A percentile compares a stretch with the other conserved stretches of the same genome.
Conservation (phyloP, 73 alveolate genomes). For the Stentor coeruleus region DNA sequence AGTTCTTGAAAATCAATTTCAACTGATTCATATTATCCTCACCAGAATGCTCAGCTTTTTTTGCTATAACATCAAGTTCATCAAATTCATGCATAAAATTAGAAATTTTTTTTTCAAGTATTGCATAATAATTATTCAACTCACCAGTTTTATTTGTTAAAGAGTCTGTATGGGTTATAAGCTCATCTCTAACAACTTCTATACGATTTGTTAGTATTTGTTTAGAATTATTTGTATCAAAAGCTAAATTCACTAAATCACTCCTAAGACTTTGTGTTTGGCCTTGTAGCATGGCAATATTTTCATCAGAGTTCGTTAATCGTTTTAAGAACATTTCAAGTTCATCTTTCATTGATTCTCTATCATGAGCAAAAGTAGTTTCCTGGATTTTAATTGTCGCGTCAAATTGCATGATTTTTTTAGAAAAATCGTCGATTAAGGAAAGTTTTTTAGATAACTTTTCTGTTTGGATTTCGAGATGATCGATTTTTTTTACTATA, state of each 20-base stretch:
- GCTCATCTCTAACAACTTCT: not conserved
- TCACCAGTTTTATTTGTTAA: not conserved
- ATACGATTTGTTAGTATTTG: not conserved
- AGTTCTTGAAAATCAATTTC: not conserved
- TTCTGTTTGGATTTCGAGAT: not conserved
- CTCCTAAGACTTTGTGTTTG: not conserved
- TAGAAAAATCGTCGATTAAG: not conserved
- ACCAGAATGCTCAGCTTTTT: not conserved
- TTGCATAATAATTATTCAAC: not conserved
- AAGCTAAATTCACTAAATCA: not conserved
- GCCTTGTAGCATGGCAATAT: not conserved
- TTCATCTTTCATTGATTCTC: not conserved
- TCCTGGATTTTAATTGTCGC: slow-evolving; percentile 2
- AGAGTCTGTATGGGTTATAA: not conserved
- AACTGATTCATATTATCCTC: not conserved
- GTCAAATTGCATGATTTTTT: not conserved
- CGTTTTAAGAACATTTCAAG: not conserved
- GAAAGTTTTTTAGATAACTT: not conserved
- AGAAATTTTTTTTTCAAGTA: not conserved
- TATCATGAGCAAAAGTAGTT: slow-evolving; percentile 15
- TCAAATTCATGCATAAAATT: not conserved
- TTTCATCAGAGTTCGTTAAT: not conserved
- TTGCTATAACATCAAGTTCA: not conserved
- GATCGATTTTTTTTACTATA: not conserved
- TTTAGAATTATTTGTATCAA: not conserved